Evolutionary conservation across 2,329 filamentous ascomycete species (phyloP), one percentile per base, ranked within the genome.

Genomic region (Cladosporium velox): DNA sequence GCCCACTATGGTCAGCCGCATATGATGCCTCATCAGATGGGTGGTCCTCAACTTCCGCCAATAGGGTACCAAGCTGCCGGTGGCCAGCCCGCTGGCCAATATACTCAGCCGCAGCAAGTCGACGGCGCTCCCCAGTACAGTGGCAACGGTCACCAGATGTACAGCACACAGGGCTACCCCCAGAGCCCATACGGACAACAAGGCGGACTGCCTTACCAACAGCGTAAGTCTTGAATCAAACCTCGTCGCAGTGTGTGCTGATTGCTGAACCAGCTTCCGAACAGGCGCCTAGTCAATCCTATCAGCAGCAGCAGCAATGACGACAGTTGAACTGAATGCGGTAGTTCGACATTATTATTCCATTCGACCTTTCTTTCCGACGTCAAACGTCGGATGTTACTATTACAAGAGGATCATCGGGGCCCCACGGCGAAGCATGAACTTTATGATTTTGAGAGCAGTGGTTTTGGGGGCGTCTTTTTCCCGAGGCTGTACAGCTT

Each of bases 121-220:
- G 82, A 84, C 67, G 80, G 81, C 71, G 82, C 83, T 71, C 78
- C 79, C 71, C 82, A 84, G 77, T 84, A 84, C 75, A 73, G 71
- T 47, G 74, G 76, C 66, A 64, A 57, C 61, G 61, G 61, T 35
- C 61, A 64, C 61, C 77, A 74, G 70, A 76, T 79, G 69, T 83
- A 82, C 73, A 74, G 78, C 73, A 79, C 76, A 74, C 80, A 76
- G 73, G 82, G 81, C 76, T 84, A 84, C 70, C 82, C 82, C 30
- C 82, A 82, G 71, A 84, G 82, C 66, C 82, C 82, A 18, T 84
- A 84, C 72, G 78, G 72, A 35, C 79, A 77, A 68, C 79, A 77
- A 68, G 79, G 80, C 70, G 80, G 79, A 71, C 77, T 82, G 71
- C 82, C 82, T 74, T 84, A 84, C 69, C 76, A 65, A 44, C 76